Evolutionary conservation across 1,139 yeast species (phyloP).

Genomic region (Pneumocystis canis): DNA sequence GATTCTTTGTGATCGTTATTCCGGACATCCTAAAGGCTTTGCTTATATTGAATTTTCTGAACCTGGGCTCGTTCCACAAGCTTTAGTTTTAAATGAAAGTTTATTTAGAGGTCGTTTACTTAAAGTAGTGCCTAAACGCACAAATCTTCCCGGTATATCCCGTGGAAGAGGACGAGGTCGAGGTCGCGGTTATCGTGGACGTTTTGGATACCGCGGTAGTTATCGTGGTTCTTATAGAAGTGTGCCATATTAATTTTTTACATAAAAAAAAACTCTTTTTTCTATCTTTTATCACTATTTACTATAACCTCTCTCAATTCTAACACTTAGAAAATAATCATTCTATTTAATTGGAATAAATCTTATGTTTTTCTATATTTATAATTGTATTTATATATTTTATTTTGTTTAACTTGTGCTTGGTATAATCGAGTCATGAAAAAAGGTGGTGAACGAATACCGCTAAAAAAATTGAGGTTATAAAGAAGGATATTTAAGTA

Average conservation of each 20-base stretch:
- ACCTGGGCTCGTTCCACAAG: conserved; percentile 45
- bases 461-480: no score
- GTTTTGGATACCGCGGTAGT: conserved; percentile 16
- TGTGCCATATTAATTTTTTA: not conserved
- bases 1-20: conserved; percentile 50
- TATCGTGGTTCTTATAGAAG: conserved; percentile 4
- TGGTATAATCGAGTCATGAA: no score
- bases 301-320: not conserved
- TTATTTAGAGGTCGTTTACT: conserved; percentile 53
- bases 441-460: no score
- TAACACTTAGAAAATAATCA: not conserved
- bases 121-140: conserved; percentile 62
- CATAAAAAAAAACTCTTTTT: not conserved
- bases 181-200: conserved; percentile 32
- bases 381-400: no score
- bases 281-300: not conserved
- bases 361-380: not conserved
- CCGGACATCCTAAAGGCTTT: conserved; percentile 74
- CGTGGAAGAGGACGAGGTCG: conserved; percentile 32
- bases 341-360: no score
- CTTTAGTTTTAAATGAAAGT: conserved; percentile 52
- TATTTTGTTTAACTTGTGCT: no score
- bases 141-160: conserved; percentile 56
- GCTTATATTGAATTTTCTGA: conserved; percentile 73
- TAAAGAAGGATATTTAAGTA: no score